Evolutionary conservation across 805 yeast genomes (phyloP).

Genomic region (Isabelozyma rhagii): DNA sequence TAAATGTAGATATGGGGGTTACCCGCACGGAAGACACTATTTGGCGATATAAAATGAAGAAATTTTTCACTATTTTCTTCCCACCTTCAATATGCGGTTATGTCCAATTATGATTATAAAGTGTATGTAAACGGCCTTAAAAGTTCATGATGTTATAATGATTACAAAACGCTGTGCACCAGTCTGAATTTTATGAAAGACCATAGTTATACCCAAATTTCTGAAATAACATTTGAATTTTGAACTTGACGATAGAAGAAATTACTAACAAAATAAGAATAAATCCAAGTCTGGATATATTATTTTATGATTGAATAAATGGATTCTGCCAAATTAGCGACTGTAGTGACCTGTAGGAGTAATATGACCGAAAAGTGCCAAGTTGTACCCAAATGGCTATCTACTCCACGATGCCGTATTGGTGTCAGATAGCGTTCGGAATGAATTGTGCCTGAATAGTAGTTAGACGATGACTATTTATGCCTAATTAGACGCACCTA

Average conservation of each 20-base stretch:
- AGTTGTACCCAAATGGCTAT: no score
- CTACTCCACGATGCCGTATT: no score
- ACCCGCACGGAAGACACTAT: background rate
- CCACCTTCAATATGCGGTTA: background rate
- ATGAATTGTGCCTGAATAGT: no score
- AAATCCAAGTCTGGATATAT: background rate
- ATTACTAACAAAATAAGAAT: background rate
- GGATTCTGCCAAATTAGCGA: background rate
- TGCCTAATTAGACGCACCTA: no score
- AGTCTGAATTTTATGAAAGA: slow-evolving; percentile 48
- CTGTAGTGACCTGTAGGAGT: no score
- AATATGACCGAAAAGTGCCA: no score
- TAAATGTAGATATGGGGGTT: background rate
- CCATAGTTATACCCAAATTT: slow-evolving; percentile 45
- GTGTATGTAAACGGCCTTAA: background rate
- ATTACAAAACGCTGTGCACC: slow-evolving; percentile 53
- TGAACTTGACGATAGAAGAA: background rate
- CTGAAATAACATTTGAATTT: slow-evolving; percentile 24
- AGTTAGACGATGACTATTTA: no score
- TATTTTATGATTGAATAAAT: no score
- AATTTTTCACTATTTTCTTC: background rate
- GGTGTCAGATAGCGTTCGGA: no score
- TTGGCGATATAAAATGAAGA: background rate
- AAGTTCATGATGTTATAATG: slow-evolving; percentile 13
- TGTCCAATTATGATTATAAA: background rate